These are phyloP conservation scores for Neocucurbitaria cava DNA, from an alignment of 2,329 filamentous ascomycete genomes.

Conservation along the genomic window DNA sequence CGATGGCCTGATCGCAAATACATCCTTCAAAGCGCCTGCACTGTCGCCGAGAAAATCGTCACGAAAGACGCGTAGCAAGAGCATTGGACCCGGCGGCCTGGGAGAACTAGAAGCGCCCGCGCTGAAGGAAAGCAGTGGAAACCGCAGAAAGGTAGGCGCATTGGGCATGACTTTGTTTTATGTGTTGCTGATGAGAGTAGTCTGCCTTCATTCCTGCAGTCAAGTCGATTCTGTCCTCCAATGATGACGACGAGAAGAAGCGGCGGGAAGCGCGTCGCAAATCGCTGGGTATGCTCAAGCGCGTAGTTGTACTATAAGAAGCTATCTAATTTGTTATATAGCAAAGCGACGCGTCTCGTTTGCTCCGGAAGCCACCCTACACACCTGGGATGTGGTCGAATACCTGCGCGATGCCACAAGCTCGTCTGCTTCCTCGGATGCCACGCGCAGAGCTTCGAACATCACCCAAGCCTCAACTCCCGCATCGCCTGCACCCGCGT, in stretches of 20 bases:
- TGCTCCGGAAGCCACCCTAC: conserved; percentile 93
- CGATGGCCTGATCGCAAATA: conserved; percentile 45
- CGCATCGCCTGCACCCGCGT: conserved; percentile 45
- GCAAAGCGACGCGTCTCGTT: conserved; percentile 94
- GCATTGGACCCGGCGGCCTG: conserved; percentile 89
- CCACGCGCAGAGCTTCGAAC: conserved; percentile 75
- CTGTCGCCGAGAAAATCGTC: conserved; percentile 34
- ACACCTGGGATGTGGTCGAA: conserved; percentile 96
- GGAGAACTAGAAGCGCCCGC: conserved; percentile 84
- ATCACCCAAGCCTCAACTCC: conserved; percentile 49
- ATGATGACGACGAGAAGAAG: conserved; percentile 65
- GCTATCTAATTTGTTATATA: conserved; percentile 33
- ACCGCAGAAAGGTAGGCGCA: conserved; percentile 75
- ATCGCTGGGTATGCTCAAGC: conserved; percentile 68
- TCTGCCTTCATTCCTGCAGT: conserved; percentile 59
- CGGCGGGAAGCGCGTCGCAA: conserved; percentile 89
- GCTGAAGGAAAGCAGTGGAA: conserved; percentile 75
- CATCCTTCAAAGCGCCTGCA: conserved; percentile 33
- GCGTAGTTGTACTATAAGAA: not conserved
- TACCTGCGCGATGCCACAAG: conserved; percentile 86
- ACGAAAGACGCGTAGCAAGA: conserved; percentile 78
- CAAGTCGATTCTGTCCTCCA: conserved; percentile 63
- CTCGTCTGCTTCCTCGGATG: conserved; percentile 73
- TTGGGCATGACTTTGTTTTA: not conserved
- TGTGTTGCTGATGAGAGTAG: conserved; percentile 33